Evolutionary conservation across 306 rosid species (phyloP).

Genomic region (Fragaria iinumae): DNA sequence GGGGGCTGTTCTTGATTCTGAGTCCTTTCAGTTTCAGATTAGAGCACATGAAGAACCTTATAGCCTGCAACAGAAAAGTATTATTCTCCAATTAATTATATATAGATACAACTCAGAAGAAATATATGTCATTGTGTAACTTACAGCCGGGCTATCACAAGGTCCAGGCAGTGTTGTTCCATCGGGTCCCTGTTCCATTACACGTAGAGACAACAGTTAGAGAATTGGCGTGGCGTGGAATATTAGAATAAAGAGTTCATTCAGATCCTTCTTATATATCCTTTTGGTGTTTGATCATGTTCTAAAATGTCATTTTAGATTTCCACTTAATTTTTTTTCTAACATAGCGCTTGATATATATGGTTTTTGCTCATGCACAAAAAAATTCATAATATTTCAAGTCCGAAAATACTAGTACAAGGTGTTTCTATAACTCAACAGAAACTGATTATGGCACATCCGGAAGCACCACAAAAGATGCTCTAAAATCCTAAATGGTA

Average conservation of each 20-base stretch:
- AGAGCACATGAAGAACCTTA: constrained; percentile 42
- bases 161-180: constrained; percentile 32
- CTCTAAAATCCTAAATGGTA: background rate
- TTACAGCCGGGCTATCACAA: constrained; percentile 65
- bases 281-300: background rate
- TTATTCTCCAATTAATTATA: background rate
- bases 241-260: background rate
- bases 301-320: no score
- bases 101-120: background rate
- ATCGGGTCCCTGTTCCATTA: constrained; percentile 38
- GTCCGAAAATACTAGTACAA: background rate
- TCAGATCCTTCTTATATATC: background rate
- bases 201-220: background rate
- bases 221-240: background rate
- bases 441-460: background rate
- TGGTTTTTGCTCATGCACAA: no score
- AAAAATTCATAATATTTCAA: no score
- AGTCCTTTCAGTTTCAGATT: constrained; percentile 39
- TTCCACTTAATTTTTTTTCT: no score
- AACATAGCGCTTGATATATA: no score
- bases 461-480: background rate
- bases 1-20: constrained; percentile 44
- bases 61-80: constrained; percentile 29
- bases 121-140: background rate
- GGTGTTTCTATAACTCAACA: background rate